Evolutionary conservation across 495 filamentous ascomycete genomes (phyloP).

Genomic region (Annulohypoxylon maeteangense): DNA sequence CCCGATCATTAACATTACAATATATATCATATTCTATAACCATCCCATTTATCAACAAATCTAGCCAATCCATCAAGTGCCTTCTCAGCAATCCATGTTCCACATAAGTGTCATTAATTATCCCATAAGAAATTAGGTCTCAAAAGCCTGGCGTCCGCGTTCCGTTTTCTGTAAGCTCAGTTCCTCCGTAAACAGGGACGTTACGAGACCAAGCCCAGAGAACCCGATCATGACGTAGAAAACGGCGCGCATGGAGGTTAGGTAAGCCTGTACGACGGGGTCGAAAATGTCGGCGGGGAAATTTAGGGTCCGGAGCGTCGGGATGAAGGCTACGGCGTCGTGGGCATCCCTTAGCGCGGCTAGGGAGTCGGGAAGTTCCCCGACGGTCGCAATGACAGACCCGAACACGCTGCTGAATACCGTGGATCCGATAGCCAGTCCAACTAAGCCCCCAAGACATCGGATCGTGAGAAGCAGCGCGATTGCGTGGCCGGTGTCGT

Average conservation of each 20-base stretch:
- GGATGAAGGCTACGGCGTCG: constrained; percentile 40
- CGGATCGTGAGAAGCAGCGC: constrained; percentile 52
- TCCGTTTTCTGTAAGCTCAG: constrained; percentile 35
- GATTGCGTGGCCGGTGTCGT: constrained; percentile 54
- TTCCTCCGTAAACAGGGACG: constrained; percentile 36
- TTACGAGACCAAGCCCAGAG: constrained; percentile 31
- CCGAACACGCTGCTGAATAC: constrained; percentile 48
- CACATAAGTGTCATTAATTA: neutral
- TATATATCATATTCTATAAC: neutral
- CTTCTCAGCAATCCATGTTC: neutral
- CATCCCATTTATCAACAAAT: neutral
- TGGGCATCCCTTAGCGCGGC: constrained; percentile 17
- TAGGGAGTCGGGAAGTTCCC: constrained; percentile 27
- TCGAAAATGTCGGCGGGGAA: constrained; percentile 23
- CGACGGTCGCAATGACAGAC: constrained; percentile 22
- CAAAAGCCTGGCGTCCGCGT: constrained; percentile 35
- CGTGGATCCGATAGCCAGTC: constrained; percentile 50
- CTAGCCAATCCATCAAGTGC: neutral
- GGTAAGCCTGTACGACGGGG: constrained; percentile 27
- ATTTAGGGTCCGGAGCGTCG: constrained; percentile 26
- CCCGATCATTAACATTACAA: constrained; percentile 8
- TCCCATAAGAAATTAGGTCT: constrained; percentile 2
- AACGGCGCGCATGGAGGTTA: constrained; percentile 32
- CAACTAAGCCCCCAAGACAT: constrained; percentile 53
- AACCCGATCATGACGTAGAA: constrained; percentile 41